Base-by-base conservation (phyloP, 129 eudicot genomes). In the Chrysanthemum makinoi region DNA sequence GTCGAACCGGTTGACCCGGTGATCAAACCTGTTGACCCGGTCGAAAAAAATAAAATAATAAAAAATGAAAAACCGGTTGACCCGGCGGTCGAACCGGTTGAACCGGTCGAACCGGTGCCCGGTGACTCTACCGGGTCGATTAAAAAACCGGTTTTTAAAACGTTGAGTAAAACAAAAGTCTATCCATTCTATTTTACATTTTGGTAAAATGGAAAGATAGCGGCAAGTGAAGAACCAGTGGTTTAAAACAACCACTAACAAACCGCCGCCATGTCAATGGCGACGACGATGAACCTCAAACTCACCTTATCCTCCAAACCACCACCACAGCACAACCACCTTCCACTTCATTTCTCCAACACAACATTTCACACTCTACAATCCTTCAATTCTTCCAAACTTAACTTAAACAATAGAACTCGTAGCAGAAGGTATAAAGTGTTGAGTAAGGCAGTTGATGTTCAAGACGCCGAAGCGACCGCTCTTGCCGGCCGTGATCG, bases 401-500 rank as follows among this genome's bases (percentile, higher is more conserved):
- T 47, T 16, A 65, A 12, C 55, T 52, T 44, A 24, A 53, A 65
- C 63, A 57, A 12, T 66, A 65, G 19, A 49, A 33, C 16, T 58
- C 77, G 62, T 52, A 65, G 72, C 62, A 75, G 80, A 55, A 75
- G 66, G 69, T 66, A 44, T 67, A 76, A 80, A 2, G 75, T 84
- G 66, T 73, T n/a, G 61, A 67, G 87, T 75, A 83, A 72, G 58
- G 81, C 87, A 55, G 61, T 77, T 12, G 80, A 73, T 66, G 65
- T 86, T 24, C 85, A 77, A 53, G 80, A 80, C 77, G 24, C 77
- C 60, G 79, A 83, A 71, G 71, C 71, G 8, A 80, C 82, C 12
- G 77, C 51, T 52, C 53, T 73, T 8, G 93, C 80, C n/a, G 97
- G 97, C 82, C 82, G 88, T 79, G 96, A 88, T 72, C 97, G 97